Base-by-base conservation (phyloP, 1,284 basidiomycete species). In the Earliella scabrosa region DNA sequence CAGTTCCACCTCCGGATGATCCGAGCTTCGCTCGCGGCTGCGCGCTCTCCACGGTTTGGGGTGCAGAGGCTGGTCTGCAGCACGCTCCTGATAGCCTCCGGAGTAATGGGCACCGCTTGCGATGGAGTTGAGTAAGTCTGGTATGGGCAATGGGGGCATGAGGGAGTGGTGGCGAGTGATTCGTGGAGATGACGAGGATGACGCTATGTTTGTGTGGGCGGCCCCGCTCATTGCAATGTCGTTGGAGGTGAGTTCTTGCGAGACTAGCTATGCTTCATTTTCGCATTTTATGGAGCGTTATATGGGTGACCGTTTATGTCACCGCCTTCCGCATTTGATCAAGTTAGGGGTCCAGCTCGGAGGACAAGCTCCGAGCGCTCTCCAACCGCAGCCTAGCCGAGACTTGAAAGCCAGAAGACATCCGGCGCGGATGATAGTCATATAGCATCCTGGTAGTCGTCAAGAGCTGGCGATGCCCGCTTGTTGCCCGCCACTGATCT, bases 91-190 rank as follows among this genome's bases (percentile, higher is more conserved):
- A 45, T 62, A 18, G 38, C 54, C 60, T 8, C 84, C 82, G 4
- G 81, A 78, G 59, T 85, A 86, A 63, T 86, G 84, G 1, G 83
- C 83, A 21, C 76, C 84, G 35, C 81, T 77, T 2, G 83, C 82
- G 9, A 83, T 81, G 5, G 82, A 82, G 57, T 78, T 76, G 20
- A 86, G 70, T 9, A 86, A 68, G 9, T 79, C 75, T n/a, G 80
- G 71, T 0, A 80, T 80, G 2, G 81, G 82, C 1, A 83, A 68
- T 14, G 73, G 68, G 43, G 70, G 24, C 68, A 73, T 7, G 72
- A 35, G 44, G 13, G 48, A 24, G 76, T 21, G 75, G 71, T 6
- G 79, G 77, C 36, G 72, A 71, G 73, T 75, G 56, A 68, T 71
- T 39, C 67, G 29, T 41, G 60, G 52, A 34, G 56, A 41, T 50